A percentile compares a stretch with the other conserved stretches of the same genome.
These are phyloP conservation scores for Piromyces sp. DNA, from an alignment of 192 early-diverging fungal species.

Conservation along the genomic window DNA sequence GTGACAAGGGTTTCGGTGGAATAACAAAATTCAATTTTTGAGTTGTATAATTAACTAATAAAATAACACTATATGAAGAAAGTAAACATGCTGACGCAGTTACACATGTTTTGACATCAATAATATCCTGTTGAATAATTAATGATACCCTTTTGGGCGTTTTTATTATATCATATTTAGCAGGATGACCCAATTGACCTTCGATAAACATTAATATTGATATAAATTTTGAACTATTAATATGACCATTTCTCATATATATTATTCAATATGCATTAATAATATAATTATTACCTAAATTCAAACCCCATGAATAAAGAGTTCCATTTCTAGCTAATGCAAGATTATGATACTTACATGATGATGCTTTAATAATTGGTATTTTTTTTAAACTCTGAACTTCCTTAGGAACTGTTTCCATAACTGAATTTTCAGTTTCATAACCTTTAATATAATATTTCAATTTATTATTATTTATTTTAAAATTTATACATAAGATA, in stretches of 20 bases:
- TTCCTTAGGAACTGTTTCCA: slow-evolving; percentile 19
- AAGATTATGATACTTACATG: slow-evolving; percentile 47
- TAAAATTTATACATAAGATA: too few species aligned
- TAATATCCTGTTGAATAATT: slow-evolving; percentile 25
- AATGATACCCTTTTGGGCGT: slow-evolving; percentile 43
- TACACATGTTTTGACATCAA: slow-evolving; percentile 1
- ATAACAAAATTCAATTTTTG: neutral
- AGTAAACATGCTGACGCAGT: neutral
- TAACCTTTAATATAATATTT: neutral
- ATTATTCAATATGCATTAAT: too few species aligned
- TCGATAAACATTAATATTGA: too few species aligned
- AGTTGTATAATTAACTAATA: neutral
- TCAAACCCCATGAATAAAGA: slow-evolving; percentile 51
- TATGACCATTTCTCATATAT: too few species aligned
- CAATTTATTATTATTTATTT: too few species aligned
- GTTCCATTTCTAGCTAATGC: slow-evolving; percentile 32
- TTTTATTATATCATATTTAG: slow-evolving; percentile 21
- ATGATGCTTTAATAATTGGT: slow-evolving; percentile 34
- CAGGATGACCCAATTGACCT: slow-evolving; percentile 33
- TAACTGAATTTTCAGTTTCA: neutral
- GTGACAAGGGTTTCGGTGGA: neutral
- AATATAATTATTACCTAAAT: slow-evolving; percentile 21
- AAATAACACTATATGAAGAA: neutral
- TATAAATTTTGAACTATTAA: too few species aligned
- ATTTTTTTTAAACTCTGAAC: slow-evolving; percentile 33